Percentiles rank a stretch among this genome's conserved stretches.
Evolutionary conservation across 192 early-diverging fungal genomes (phyloP).

Genomic region (Gonapodya prolifera): DNA sequence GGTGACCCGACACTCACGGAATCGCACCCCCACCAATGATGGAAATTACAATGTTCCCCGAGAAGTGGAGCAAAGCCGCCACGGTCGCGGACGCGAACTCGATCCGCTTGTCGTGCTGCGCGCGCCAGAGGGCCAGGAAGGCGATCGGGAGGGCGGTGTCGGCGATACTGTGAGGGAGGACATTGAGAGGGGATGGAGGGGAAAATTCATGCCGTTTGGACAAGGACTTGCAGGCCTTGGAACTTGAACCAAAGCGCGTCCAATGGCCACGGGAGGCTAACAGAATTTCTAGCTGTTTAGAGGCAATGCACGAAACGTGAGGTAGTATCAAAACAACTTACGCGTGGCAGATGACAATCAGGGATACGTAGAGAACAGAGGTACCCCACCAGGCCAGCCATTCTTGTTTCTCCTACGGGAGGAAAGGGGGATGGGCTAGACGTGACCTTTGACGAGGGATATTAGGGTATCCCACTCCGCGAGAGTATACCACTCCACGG

Average conservation of each 20-base stretch:
- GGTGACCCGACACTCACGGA: no score
- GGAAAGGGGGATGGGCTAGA: no score
- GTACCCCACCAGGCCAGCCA: not conserved
- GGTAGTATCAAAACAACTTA: not conserved
- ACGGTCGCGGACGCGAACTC: not conserved
- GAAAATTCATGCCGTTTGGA: not conserved
- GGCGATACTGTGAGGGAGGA: not conserved
- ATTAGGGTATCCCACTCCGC: not conserved
- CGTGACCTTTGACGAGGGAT: not conserved
- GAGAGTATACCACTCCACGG: no score
- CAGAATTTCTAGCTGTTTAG: not conserved
- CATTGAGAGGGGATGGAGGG: not conserved
- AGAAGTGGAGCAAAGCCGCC: not conserved
- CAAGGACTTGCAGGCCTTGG: not conserved
- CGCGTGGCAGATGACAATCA: not conserved
- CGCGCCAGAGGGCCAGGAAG: not conserved
- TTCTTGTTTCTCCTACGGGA: not conserved
- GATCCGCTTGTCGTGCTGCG: not conserved
- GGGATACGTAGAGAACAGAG: not conserved
- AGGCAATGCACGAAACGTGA: not conserved
- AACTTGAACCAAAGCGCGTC: not conserved
- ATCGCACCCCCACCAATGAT: not conserved
- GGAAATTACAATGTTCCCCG: not conserved
- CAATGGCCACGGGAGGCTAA: not conserved
- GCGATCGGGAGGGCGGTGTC: not conserved